Evolutionary conservation across 2,329 filamentous ascomycete genomes (phyloP), one percentile per base, ranked within the genome.

Genomic region (Orbilia blumenaviensis): DNA sequence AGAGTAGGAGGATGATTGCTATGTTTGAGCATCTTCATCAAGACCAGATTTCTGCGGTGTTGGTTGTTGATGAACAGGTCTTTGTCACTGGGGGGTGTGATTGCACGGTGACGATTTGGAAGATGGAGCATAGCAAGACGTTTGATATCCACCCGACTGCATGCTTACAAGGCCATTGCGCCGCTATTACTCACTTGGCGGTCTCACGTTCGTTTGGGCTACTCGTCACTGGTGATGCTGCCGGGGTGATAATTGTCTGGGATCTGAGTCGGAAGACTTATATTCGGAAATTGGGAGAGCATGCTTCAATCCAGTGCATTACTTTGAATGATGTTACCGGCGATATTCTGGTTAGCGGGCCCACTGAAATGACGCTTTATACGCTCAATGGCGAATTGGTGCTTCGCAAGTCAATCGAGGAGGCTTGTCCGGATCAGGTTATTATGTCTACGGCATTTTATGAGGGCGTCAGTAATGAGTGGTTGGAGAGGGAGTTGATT

Each of bases 11-110:
- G 85, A 86, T 91, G 21, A 89, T 96, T 36, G 94, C 94, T 0
- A 87, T 97, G 16, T 97, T 94, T 81, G 95, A 99, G 82, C 96
- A 98, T 81, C 86, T 97, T 1, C 95, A 99, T 81, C 90, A 94
- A 69, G 93, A 94, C 3, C 93, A 97, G 81, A 87, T 99, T 27
- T 94, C 93, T 0, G 90, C 89, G 66, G 90, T 92, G 0, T 86
- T 91, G 10, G 95, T 98, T 81, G 92, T 92, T 0, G 94, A 82
- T 94, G 14, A 92, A 91, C 80, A 97, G 93, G 0, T 86, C 2
- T 69, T 99, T 18, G 90, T 99, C 78, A 98, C 95, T 0, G 92
- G 93, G 0, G 95, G 95, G 25, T 91, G 92, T 56, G 95, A 99
- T 80, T 97, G 94, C 80, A 94, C 95, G 0, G 88, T 99, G 3